phyloP scores from a whole-genome alignment of 108 stramenopile genomes.

The Licmophora abbreviata region DNA sequence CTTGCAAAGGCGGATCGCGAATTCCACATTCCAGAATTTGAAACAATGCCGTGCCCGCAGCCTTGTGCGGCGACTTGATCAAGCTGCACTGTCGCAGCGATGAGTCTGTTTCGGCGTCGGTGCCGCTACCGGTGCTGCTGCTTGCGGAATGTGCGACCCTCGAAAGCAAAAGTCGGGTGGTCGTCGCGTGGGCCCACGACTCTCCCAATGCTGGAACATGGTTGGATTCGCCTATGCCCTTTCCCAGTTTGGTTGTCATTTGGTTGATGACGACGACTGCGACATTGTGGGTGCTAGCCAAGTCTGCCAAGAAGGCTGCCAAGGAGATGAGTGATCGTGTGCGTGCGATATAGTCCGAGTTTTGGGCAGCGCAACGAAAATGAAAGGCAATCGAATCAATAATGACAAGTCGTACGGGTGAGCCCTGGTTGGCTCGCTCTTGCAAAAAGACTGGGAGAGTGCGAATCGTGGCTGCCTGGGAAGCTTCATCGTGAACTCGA shows the following conservation, averaged over 20 bases:
- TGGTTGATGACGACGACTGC: constrained; percentile 92
- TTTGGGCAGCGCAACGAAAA: constrained; percentile 50
- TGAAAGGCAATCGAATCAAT: constrained; percentile 95
- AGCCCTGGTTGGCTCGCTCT: constrained; percentile 4
- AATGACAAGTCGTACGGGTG: constrained; percentile 69
- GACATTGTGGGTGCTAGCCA: constrained; percentile 53
- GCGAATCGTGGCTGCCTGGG: constrained; percentile 80
- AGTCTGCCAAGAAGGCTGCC: constrained; percentile 58
- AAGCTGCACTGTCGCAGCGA: constrained; percentile 39
- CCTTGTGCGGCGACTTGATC: constrained; percentile 67
- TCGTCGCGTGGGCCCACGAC: constrained; percentile 90
- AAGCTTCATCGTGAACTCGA: constrained; percentile 81
- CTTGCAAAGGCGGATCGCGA: constrained; percentile 17
- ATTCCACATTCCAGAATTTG: constrained; percentile 50
- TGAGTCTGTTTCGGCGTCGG: constrained; percentile 6
- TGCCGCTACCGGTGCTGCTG: constrained; percentile 7
- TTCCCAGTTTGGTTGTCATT: constrained; percentile 78
- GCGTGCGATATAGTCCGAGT: constrained; percentile 36
- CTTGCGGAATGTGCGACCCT: constrained; percentile 2
- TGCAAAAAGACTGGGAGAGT: constrained; percentile 38
- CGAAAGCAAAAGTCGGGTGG: constrained; percentile 68
- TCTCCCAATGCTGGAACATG: constrained; percentile 89
- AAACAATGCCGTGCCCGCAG: constrained; percentile 48
- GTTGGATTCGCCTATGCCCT: constrained; percentile 9
- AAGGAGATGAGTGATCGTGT: constrained; percentile 55